phyloP scores from a whole-genome alignment of 2,329 filamentous ascomycete species.

The Ceratocystis diversiconidia region DNA sequence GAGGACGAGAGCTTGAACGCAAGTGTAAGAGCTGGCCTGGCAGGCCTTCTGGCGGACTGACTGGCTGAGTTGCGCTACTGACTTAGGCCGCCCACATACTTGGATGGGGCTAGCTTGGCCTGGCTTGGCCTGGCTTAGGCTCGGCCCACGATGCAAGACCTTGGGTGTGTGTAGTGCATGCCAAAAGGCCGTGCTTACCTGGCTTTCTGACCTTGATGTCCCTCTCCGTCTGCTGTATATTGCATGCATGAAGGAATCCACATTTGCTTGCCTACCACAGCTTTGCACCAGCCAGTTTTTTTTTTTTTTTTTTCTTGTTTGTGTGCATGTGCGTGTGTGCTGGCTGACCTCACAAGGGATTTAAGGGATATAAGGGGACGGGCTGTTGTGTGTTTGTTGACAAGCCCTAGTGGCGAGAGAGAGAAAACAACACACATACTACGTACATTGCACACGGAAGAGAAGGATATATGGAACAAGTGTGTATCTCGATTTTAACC shows the following conservation, averaged over 20 bases:
- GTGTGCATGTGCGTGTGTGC: neutral
- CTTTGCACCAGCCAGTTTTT: neutral
- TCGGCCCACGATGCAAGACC: neutral
- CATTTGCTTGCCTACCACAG: too few relatives aligned
- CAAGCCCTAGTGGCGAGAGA: neutral
- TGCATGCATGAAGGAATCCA: neutral
- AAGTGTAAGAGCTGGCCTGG: too few relatives aligned
- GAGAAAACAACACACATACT: neutral
- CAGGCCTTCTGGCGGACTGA: too few relatives aligned
- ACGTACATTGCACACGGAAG: neutral
- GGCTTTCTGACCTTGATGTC: too few relatives aligned
- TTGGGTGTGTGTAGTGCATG: neutral
- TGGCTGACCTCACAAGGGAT: neutral
- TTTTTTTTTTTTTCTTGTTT: neutral
- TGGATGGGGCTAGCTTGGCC: neutral
- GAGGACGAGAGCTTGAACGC: too few relatives aligned
- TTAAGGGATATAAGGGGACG: neutral
- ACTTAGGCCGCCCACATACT: too few relatives aligned
- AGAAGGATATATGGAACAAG: neutral
- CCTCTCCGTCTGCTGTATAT: neutral
- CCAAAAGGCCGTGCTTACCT: neutral
- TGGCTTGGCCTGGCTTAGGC: neutral
- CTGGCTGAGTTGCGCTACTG: too few relatives aligned
- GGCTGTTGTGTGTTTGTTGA: neutral
- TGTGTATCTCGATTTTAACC: neutral